Evolutionary conservation across 305 asterid species (phyloP).

Genomic region (Solanum hybrid): DNA sequence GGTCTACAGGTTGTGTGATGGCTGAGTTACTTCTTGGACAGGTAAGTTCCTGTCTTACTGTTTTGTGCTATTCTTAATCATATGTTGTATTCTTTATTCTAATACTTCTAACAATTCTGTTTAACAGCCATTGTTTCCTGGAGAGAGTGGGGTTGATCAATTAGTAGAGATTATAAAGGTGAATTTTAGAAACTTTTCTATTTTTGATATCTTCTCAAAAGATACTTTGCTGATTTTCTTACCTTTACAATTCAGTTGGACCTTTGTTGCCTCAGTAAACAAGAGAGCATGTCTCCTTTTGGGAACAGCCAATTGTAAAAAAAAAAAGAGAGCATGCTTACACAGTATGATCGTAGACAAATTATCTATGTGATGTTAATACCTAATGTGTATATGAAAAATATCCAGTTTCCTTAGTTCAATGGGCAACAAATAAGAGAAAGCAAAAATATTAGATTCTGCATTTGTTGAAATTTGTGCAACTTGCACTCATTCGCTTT

Average conservation of each 20-base stretch:
- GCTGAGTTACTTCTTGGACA: slow-evolving; percentile 94
- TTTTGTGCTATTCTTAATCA: neutral
- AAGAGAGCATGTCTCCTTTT: neutral
- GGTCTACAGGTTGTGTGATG: slow-evolving; percentile 98
- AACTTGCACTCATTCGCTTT: neutral
- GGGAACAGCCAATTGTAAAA: neutral
- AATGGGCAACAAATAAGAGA: neutral
- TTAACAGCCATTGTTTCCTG: slow-evolving; percentile 90
- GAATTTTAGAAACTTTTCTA: slow-evolving; percentile 2
- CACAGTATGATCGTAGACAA: neutral
- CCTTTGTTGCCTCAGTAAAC: neutral
- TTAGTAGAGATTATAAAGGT: slow-evolving; percentile 96
- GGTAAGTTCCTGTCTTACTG: slow-evolving; percentile 27
- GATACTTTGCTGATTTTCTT: neutral
- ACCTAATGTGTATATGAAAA: neutral
- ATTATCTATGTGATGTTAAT: neutral
- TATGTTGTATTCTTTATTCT: slow-evolving; percentile 15
- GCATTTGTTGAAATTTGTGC: neutral
- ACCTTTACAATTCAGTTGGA: slow-evolving; percentile 2
- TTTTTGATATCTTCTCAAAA: neutral
- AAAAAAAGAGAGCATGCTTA: neutral
- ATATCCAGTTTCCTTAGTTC: neutral
- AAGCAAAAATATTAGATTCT: neutral
- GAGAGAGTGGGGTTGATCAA: slow-evolving; percentile 98
- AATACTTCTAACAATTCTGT: slow-evolving; percentile 19